A percentile compares a stretch with the other conserved stretches of the same genome.
These are phyloP conservation scores for Ceratobasidium sp. DNA, from an alignment of 1,284 basidiomycete genomes.

Conservation along the genomic window DNA sequence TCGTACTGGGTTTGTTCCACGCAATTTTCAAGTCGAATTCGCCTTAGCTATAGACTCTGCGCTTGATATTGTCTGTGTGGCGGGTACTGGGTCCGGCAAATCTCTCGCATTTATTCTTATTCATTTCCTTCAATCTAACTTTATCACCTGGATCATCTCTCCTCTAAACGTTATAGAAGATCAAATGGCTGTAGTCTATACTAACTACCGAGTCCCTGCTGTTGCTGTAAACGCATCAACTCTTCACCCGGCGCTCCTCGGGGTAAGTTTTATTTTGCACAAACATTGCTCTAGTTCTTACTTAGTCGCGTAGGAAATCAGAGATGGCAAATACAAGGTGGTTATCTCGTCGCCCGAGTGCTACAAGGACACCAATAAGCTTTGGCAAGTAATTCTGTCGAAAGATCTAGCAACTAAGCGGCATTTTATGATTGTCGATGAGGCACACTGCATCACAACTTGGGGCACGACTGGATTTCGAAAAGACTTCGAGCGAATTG, in stretches of 20 bases:
- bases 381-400: background rate
- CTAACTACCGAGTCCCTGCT: background rate
- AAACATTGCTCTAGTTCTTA: too few species aligned
- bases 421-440: background rate
- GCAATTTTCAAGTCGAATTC: background rate
- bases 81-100: constrained; percentile 20
- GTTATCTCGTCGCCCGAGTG: background rate
- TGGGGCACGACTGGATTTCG: background rate
- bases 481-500: background rate
- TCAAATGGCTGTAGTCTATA: background rate
- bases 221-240: constrained; percentile 13
- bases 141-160: constrained; percentile 3
- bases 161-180: background rate
- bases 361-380: background rate
- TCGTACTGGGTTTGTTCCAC: too few species aligned
- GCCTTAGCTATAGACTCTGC: background rate
- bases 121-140: background rate
- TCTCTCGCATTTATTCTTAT: constrained; percentile 6
- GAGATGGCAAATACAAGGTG: background rate
- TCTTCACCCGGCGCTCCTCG: background rate
- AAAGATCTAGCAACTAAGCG: background rate
- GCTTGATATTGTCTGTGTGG: constrained; percentile 1
- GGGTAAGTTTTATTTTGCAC: too few species aligned
- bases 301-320: background rate
- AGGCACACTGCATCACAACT: background rate